phyloP scores from a whole-genome alignment of 495 filamentous ascomycete genomes.

The Trichoderma asperelloides region DNA sequence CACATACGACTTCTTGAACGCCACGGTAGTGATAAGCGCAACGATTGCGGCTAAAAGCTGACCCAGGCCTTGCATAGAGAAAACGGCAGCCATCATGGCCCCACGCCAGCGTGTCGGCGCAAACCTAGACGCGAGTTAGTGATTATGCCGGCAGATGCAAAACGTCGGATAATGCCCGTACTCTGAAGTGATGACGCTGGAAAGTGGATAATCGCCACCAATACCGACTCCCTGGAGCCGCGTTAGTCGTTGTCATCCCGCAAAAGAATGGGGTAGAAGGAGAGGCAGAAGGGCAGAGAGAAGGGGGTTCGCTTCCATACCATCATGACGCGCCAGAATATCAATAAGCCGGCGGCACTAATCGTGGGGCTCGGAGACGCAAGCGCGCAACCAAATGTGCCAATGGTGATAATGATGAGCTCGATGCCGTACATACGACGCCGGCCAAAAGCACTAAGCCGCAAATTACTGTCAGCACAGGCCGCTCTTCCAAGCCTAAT shows the following conservation, averaged over 20 bases:
- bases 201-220: conserved; percentile 68
- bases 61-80: conserved; percentile 79
- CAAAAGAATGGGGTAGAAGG: background rate
- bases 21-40: conserved; percentile 58
- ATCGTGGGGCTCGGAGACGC: conserved; percentile 46
- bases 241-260: conserved; percentile 6
- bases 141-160: background rate
- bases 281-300: conserved; percentile 7
- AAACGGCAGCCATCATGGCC: conserved; percentile 82
- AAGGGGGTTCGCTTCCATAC: conserved; percentile 15
- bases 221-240: conserved; percentile 42
- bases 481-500: conserved; percentile 11
- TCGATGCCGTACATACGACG: conserved; percentile 74
- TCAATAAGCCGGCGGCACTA: conserved; percentile 60
- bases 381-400: conserved; percentile 55
- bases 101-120: conserved; percentile 78
- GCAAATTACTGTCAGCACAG: conserved; percentile 40
- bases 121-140: conserved; percentile 38
- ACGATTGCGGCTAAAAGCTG: conserved; percentile 63
- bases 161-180: conserved; percentile 20
- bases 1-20: conserved; percentile 58
- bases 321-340: conserved; percentile 78
- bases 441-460: conserved; percentile 45
- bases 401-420: conserved; percentile 61
- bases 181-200: conserved; percentile 75